These are phyloP conservation scores for Carex kokanica DNA, from an alignment of 176 grass and related monocot species.

Conservation along the genomic window DNA sequence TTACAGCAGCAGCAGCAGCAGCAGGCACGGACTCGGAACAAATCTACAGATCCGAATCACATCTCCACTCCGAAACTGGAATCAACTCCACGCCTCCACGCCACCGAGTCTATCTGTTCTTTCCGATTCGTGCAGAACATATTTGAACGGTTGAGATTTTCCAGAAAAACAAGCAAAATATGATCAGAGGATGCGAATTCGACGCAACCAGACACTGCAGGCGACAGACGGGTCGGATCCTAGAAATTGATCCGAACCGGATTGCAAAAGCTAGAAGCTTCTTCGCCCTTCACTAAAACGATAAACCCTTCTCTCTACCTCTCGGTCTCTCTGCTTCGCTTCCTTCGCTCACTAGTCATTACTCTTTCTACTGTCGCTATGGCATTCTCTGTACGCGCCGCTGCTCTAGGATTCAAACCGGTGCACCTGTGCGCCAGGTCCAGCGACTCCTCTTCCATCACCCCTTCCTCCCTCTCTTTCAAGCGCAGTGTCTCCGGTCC, in stretches of 20 bases:
- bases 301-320: neutral
- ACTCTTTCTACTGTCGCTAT: neutral
- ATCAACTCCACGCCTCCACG: no score
- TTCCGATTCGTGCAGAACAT: no score
- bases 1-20: no score
- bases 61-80: no score
- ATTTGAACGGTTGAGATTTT: no score
- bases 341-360: neutral
- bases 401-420: neutral
- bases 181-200: no score
- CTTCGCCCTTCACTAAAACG: slow-evolving; percentile 12
- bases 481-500: slow-evolving; percentile 3
- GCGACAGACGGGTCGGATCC: neutral
- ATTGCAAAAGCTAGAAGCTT: slow-evolving; percentile 19
- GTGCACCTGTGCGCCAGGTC: neutral
- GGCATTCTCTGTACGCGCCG: slow-evolving; percentile 15
- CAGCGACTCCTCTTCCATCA: neutral
- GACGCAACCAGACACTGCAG: no score
- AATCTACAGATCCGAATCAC: no score
- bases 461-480: slow-evolving; percentile 11
- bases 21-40: no score
- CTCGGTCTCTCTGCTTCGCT: no score
- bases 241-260: neutral
- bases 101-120: no score
- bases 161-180: no score